Evolutionary conservation across 768 basidiomycete genomes (phyloP), one percentile per base, ranked within the genome.

Genomic region (Dioszegia hungarica): DNA sequence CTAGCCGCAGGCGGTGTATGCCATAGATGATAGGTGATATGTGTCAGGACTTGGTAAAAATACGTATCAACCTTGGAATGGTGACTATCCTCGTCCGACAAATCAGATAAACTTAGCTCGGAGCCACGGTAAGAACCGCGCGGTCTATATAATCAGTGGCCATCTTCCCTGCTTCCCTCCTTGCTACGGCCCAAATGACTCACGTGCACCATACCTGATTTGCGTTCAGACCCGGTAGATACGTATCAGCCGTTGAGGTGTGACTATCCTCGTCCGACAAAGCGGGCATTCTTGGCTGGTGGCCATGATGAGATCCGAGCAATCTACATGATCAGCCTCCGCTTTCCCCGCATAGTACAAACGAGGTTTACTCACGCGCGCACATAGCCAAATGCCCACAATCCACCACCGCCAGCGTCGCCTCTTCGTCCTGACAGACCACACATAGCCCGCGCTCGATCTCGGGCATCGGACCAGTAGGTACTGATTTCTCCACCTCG

Each of bases 351-450:
- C 6, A 54, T 36, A 54, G n/a, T n/a, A n/a, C n/a, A n/a, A n/a
- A n/a, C n/a, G n/a, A n/a, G n/a, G n/a, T n/a, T n/a, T n/a, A 59
- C 60, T 51, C 45, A 71, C 69, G 55, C 20, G 62, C 57, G 67
- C 72, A 74, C 70, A 73, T 73, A 28, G 59, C 58, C 28, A 74
- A 54, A 70, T 74, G 72, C 86, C 92, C 92, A 82, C 92, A 95
- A 75, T 95, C 92, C 12, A 94, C 87, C 53, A 91, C 85, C 1
- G 90, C 92, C 56, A 95, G 88, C 63, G 88, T 91, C 0, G 92
- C 91, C 62, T 94, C 91, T 57, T 91, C 88, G 60, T 95, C 92
- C 70, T 93, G 91, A 69, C 92, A 95, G 10, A 95, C 82, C 0
- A 94, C 89, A 72, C 92, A 95, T 4, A 92, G 75, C 1, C 92